Conservation (phyloP, 352 stramenopile genomes). For the Phytophthora constricta region DNA sequence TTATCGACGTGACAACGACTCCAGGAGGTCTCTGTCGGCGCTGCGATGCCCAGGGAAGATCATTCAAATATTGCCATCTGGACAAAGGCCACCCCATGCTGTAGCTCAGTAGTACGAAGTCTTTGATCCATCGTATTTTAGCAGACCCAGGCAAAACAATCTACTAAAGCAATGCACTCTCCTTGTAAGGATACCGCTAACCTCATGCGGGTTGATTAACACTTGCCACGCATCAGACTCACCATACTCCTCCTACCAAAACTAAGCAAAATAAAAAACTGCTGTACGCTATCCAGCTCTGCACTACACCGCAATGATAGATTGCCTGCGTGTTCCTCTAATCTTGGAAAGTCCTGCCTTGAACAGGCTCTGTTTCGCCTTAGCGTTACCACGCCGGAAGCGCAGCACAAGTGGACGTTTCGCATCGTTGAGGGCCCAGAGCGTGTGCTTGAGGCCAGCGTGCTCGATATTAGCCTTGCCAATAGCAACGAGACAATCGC, state of each 20-base stretch:
- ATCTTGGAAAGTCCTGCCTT: constrained; percentile 46
- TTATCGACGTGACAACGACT: constrained; percentile 71
- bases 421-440: constrained; percentile 85
- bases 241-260: constrained; percentile 30
- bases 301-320: constrained; percentile 58
- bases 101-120: constrained; percentile 31
- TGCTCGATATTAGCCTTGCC: constrained; percentile 87
- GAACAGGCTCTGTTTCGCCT: constrained; percentile 82
- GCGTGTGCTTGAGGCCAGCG: constrained; percentile 82
- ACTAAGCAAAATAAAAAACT: constrained; percentile 31
- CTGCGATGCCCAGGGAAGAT: constrained; percentile 44
- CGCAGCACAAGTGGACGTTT: constrained; percentile 76
- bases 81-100: constrained; percentile 80
- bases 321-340: constrained; percentile 36
- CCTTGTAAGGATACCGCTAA: too few relatives aligned
- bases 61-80: constrained; percentile 77
- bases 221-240: constrained; percentile 20
- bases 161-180: constrained; percentile 8
- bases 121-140: neutral
- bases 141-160: neutral
- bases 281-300: neutral
- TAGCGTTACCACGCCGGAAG: constrained; percentile 81
- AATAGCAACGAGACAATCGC: constrained; percentile 83
- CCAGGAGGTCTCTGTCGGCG: constrained; percentile 48
- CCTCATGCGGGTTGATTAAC: constrained; percentile 11